A percentile compares a stretch with the other conserved stretches of the same genome.
These are phyloP conservation scores for Thalassiosira livingstoniorum DNA, from an alignment of 352 stramenopile genomes.

Conservation along the genomic window DNA sequence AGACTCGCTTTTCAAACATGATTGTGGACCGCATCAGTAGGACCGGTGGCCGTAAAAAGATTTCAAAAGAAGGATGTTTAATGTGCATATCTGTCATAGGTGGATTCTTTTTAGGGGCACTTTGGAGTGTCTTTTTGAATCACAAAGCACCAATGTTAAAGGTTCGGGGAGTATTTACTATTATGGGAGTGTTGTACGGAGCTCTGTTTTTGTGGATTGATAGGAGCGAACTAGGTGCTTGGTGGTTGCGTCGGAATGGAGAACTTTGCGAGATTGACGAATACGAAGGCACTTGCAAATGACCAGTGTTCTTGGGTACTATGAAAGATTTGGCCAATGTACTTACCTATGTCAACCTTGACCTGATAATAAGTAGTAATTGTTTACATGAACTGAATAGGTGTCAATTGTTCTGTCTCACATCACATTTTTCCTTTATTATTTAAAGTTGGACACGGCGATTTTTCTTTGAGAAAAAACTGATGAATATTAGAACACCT, in stretches of 20 bases:
- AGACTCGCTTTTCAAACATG: slow-evolving; percentile 63
- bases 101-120: slow-evolving; percentile 54
- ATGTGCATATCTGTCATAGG: slow-evolving; percentile 56
- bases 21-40: slow-evolving; percentile 64
- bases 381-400: too few species aligned
- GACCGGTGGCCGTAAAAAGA: slow-evolving; percentile 55
- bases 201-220: slow-evolving; percentile 62
- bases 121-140: slow-evolving; percentile 52
- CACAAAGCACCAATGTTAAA: slow-evolving; percentile 30
- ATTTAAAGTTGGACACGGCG: too few species aligned
- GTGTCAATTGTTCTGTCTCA: too few species aligned
- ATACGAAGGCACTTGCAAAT: slow-evolving; percentile 47
- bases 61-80: slow-evolving; percentile 52
- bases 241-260: slow-evolving; percentile 54
- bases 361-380: too few species aligned
- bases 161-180: slow-evolving; percentile 48
- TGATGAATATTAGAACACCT: too few species aligned
- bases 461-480: too few species aligned
- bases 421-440: too few species aligned
- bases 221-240: slow-evolving; percentile 47
- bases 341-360: too few species aligned
- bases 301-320: too few species aligned
- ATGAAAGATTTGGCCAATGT: too few species aligned
- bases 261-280: slow-evolving; percentile 58
- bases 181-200: slow-evolving; percentile 61